phyloP scores from a whole-genome alignment of 2,329 filamentous ascomycete genomes.

The Remersonia thermophila region DNA sequence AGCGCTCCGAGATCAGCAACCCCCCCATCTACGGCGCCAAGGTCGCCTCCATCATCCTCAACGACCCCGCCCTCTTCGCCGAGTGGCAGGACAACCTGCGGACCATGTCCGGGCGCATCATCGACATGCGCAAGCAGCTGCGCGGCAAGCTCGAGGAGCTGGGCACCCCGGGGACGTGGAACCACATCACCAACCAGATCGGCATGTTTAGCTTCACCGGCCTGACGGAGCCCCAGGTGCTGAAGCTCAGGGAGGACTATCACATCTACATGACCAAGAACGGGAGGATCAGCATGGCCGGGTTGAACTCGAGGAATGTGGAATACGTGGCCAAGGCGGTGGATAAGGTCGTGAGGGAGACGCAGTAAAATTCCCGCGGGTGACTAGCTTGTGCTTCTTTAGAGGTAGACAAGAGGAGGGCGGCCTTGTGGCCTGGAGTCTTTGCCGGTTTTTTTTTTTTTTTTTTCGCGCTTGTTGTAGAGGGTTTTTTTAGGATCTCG shows the following conservation, averaged over 20 bases:
- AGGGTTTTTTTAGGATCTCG: too few relatives aligned
- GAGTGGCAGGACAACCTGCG: conserved; percentile 88
- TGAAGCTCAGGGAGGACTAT: conserved; percentile 53
- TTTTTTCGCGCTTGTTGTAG: too few relatives aligned
- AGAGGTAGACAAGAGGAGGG: too few relatives aligned
- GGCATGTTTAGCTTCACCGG: conserved; percentile 98
- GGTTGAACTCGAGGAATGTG: conserved; percentile 83
- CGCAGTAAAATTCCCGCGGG: too few relatives aligned
- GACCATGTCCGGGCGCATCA: conserved; percentile 94
- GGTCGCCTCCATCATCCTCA: conserved; percentile 74
- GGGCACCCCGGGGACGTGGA: conserved; percentile 81
- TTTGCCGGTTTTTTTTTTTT: too few relatives aligned
- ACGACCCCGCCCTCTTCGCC: conserved; percentile 66
- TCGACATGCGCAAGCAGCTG: conserved; percentile 72
- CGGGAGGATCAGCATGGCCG: conserved; percentile 94
- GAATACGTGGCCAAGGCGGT: conserved; percentile 88
- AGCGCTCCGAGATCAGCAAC: conserved; percentile 95
- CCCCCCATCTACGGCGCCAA: conserved; percentile 88
- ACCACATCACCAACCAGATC: conserved; percentile 96
- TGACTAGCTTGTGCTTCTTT: too few relatives aligned
- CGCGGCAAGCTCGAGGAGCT: conserved; percentile 71
- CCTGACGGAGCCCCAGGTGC: conserved; percentile 59
- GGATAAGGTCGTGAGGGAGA: conserved; percentile 63
- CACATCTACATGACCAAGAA: conserved; percentile 96
- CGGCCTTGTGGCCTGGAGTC: too few relatives aligned